Evolutionary conservation across 352 stramenopile species (phyloP).

Genomic region (Phytophthora megakarya): DNA sequence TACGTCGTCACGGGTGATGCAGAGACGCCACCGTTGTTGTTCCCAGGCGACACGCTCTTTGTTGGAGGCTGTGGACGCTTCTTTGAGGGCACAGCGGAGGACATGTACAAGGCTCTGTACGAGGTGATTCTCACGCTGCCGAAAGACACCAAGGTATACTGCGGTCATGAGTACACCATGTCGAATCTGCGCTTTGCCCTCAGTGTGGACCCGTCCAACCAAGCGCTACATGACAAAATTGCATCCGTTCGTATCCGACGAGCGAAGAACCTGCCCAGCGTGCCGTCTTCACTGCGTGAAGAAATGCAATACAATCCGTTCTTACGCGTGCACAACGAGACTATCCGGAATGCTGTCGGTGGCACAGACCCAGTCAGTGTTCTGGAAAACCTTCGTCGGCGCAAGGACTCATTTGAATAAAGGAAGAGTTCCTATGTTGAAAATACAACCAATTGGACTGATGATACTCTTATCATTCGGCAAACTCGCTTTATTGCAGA

Average conservation of each 20-base stretch:
- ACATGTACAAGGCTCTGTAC: conserved; percentile 90
- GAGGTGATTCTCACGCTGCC: conserved; percentile 86
- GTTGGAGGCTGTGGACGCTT: conserved; percentile 84
- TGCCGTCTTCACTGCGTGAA: conserved; percentile 89
- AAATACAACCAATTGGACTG: neutral
- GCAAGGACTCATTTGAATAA: conserved; percentile 81
- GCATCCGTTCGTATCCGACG: conserved; percentile 75
- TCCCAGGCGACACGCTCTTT: conserved; percentile 90
- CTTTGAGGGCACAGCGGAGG: conserved; percentile 88
- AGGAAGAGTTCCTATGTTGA: too few species aligned
- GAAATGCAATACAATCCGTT: conserved; percentile 91
- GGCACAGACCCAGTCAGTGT: conserved; percentile 80
- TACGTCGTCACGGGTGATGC: conserved; percentile 86
- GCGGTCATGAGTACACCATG: conserved; percentile 93
- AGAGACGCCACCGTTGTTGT: conserved; percentile 77
- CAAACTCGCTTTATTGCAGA: too few species aligned
- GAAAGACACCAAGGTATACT: conserved; percentile 89
- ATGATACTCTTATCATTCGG: too few species aligned
- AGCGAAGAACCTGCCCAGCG: conserved; percentile 88
- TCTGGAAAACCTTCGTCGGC: conserved; percentile 75
- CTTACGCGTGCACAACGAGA: conserved; percentile 82
- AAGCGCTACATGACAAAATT: conserved; percentile 85
- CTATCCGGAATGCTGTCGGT: conserved; percentile 81
- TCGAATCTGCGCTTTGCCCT: conserved; percentile 94
- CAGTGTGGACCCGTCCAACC: conserved; percentile 93